Conservation (phyloP, 2,329 filamentous ascomycete species). For the Zasmidium cellare region DNA sequence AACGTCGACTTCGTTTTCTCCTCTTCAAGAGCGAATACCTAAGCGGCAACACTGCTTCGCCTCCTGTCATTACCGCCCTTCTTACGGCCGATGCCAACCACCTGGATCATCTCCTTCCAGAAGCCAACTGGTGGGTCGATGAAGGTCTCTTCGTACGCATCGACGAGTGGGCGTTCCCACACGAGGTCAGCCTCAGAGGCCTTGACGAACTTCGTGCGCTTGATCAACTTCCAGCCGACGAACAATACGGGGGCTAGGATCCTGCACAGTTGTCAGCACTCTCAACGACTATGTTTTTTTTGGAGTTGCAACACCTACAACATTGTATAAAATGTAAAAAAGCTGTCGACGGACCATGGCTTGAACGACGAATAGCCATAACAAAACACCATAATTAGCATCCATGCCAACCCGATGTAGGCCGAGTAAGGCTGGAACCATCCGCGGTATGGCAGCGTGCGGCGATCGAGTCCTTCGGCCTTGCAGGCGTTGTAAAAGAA, state of each 20-base stretch:
- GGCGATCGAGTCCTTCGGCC: conserved; percentile 53
- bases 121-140: conserved; percentile 51
- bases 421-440: conserved; percentile 57
- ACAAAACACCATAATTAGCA: conserved; percentile 40
- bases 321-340: too few species aligned
- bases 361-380: conserved; percentile 56
- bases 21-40: neutral
- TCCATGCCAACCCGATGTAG: conserved; percentile 24
- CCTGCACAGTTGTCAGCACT: too few species aligned
- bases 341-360: conserved; percentile 44
- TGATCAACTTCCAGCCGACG: conserved; percentile 63
- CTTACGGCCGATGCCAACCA: conserved; percentile 39
- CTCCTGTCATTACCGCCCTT: conserved; percentile 14
- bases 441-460: conserved; percentile 57
- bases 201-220: conserved; percentile 57
- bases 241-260: conserved; percentile 56
- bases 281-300: too few species aligned
- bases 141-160: conserved; percentile 58
- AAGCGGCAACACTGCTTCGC: conserved; percentile 3
- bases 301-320: too few species aligned
- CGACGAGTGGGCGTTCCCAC: conserved; percentile 63
- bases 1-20: neutral
- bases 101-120: conserved; percentile 53
- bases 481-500: conserved; percentile 56
- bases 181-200: conserved; percentile 59